A percentile compares a stretch with the other conserved stretches of the same genome.
Evolutionary conservation across 2,329 filamentous ascomycete species (phyloP).

Genomic region (Botrytis sinoallii): DNA sequence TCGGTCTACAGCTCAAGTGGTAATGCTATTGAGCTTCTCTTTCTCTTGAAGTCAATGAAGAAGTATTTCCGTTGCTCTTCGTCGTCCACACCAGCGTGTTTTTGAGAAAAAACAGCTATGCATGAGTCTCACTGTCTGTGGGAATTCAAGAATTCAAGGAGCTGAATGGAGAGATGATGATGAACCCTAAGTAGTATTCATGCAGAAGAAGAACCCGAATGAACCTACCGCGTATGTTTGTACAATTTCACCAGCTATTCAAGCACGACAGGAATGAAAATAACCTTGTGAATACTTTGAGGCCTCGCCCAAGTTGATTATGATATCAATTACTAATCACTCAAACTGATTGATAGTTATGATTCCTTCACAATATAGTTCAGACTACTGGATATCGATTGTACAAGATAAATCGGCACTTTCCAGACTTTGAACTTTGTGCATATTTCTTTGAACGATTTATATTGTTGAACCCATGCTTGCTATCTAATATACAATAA

Average conservation of each 20-base stretch:
- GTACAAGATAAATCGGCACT: not conserved
- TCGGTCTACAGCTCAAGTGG: not conserved
- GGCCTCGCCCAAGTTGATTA: not conserved
- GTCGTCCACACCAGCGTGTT: not conserved
- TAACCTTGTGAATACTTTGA: not conserved
- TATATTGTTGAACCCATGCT: not conserved
- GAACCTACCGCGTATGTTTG: not conserved
- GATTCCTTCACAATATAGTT: not conserved
- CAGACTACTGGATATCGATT: not conserved
- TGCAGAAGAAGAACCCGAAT: not conserved
- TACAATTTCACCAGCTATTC: not conserved
- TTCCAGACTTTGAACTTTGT: not conserved
- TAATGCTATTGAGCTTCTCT: not conserved
- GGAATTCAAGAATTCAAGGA: fast-evolving
- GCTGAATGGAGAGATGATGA: not conserved
- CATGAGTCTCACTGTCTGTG: not conserved
- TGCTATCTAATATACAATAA: not conserved
- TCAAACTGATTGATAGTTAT: not conserved
- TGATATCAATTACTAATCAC: not conserved
- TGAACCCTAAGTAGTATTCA: not conserved
- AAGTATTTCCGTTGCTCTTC: not conserved
- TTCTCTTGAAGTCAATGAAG: not conserved
- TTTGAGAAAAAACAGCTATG: not conserved
- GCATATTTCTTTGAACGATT: not conserved
- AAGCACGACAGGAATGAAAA: not conserved